Evolutionary conservation across 73 alveolate genomes (phyloP), one percentile per base, ranked within the genome.

Genomic region (Halteria grandinella): DNA sequence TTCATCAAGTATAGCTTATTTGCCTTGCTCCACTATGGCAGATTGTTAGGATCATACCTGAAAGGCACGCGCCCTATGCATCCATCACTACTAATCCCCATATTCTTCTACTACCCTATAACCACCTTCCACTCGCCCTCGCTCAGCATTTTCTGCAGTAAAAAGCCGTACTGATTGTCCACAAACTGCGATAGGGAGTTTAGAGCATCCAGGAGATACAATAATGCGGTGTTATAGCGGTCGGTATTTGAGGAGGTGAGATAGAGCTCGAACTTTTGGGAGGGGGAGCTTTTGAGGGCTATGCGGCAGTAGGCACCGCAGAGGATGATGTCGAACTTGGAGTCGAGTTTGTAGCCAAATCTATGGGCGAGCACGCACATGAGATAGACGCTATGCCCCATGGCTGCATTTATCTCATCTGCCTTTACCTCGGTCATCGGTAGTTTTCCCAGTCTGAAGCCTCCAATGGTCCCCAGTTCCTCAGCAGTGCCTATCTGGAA

Each of bases 381-480:
- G 23, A 81, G 41, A 31, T 63, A 71, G 7, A 74, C 47, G 21
- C 78, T 47, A 33, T 81, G 69, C 0, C 91, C 91, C 55, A 79
- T 52, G 39, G 91, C 91, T 14, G 87, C 82, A 72, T 81, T 81
- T 3, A 81, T 81, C 41, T 81, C 91, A 8, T 81, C 91, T 86
- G 87, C 72, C 36, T 62, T 47, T 14, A 81, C 91, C 34, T 71
- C 79, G 39, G 63, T 79, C 7, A 77, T 45, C 5, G 77, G 77
- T 4, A 86, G 72, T 69, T 60, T 79, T 6, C 94, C 94, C 8
- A 86, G 73, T 37, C 94, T 63, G 18, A 86, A 79, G 48, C 94
- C 94, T 21, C 85, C 33, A 24, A 86, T 86, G 17, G 89, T 86
- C 24, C 90, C 94, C 51, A 79, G 79, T 54, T 86, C 90, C 45